Percentiles rank a stretch among this genome's conserved stretches.
Conservation (phyloP, 2,329 filamentous ascomycete genomes). For the Rasamsonia emersonii region DNA sequence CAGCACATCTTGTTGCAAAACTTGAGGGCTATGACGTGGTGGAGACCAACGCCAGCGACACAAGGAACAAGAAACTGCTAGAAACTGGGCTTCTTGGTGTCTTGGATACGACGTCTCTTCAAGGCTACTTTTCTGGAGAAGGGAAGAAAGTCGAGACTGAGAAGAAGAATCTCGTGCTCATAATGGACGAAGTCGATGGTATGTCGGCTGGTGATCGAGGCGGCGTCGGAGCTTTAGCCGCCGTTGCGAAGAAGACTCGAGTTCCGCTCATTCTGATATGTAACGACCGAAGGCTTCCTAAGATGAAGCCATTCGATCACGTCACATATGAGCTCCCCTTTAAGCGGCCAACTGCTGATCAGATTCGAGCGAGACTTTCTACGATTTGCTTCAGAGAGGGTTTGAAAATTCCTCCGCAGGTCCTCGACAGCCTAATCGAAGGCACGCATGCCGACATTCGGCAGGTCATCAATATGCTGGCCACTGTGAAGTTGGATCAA, state of each 20-base stretch:
- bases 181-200: constrained; percentile 98
- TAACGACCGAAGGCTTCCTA: constrained; percentile 84
- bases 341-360: constrained; percentile 78
- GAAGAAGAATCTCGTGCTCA: constrained; percentile 89
- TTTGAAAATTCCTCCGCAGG: constrained; percentile 70
- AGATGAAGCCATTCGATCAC: constrained; percentile 97
- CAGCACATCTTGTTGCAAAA: constrained; percentile 87
- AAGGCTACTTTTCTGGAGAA: constrained; percentile 81
- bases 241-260: constrained; percentile 89
- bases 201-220: constrained; percentile 97
- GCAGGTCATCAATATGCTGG: constrained; percentile 98
- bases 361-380: constrained; percentile 84
- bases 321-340: constrained; percentile 80
- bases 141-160: constrained; percentile 67
- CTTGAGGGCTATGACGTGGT: constrained; percentile 88
- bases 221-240: constrained; percentile 86
- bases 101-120: constrained; percentile 83
- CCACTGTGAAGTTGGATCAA: constrained; percentile 83
- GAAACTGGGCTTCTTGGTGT: constrained; percentile 82
- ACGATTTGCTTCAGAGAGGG: constrained; percentile 92
- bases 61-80: constrained; percentile 90
- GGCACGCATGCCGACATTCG: constrained; percentile 93
- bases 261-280: constrained; percentile 95
- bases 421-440: constrained; percentile 89
- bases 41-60: constrained; percentile 93